A percentile compares a stretch with the other conserved stretches of the same genome.
Conservation (phyloP, 169 alveolate species). For the Eimeria nieschulzi region DNA sequence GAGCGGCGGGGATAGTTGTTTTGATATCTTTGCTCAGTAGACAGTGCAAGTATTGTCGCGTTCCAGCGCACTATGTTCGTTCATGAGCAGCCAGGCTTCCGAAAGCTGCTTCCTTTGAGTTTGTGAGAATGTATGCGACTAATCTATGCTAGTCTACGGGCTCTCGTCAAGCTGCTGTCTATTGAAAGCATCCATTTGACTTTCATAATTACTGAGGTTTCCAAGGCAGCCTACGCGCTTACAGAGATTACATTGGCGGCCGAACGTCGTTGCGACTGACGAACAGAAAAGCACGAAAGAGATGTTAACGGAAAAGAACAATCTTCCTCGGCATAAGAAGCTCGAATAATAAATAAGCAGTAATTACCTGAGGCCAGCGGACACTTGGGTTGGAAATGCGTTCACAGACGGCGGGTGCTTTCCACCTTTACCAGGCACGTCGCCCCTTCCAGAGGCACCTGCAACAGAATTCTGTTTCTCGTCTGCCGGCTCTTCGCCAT, state of each 20-base stretch:
- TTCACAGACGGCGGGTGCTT: not conserved
- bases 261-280: not conserved
- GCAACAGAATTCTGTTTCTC: not conserved
- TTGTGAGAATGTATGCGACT: too few relatives aligned
- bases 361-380: not conserved
- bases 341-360: not conserved
- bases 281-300: not conserved
- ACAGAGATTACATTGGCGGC: not conserved
- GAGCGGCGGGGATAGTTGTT: not conserved
- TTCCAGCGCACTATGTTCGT: not conserved
- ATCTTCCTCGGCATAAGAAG: not conserved
- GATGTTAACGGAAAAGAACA: too few relatives aligned
- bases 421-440: too few relatives aligned
- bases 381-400: not conserved
- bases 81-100: not conserved
- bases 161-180: too few relatives aligned
- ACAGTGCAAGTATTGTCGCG: not conserved
- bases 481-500: not conserved
- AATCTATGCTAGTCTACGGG: too few relatives aligned
- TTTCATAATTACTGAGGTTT: too few relatives aligned
- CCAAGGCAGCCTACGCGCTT: not conserved
- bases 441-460: not conserved
- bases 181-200: too few relatives aligned
- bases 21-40: not conserved
- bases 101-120: too few relatives aligned